Evolutionary conservation across 345 rosid genomes (phyloP).

Genomic region (Kernera saxatilis): DNA sequence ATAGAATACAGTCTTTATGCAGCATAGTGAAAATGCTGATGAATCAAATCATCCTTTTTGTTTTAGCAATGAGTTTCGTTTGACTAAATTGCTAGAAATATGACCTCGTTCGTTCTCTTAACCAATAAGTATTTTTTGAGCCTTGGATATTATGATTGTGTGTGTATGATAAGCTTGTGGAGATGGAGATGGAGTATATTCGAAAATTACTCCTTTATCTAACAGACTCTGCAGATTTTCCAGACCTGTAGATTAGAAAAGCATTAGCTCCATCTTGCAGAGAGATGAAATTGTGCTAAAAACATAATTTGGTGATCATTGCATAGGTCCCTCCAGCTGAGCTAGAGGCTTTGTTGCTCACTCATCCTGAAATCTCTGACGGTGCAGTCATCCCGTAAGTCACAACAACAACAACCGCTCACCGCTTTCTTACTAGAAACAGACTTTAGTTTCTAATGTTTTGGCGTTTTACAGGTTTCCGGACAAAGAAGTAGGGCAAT

Average conservation of each 20-base stretch:
- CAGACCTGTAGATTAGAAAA: not conserved
- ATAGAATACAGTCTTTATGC: not conserved
- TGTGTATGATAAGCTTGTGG: not conserved
- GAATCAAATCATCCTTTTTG: not conserved
- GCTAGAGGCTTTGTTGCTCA: conserved; percentile 70
- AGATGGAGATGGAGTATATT: not conserved
- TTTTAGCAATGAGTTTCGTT: not conserved
- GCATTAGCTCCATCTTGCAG: not conserved
- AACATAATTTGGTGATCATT: conserved; percentile 5
- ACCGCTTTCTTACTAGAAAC: not conserved
- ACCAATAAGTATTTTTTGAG: not conserved
- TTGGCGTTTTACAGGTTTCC: conserved; percentile 52
- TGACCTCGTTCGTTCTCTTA: not conserved
- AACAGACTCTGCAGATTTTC: not conserved
- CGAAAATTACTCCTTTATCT: not conserved
- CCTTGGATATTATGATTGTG: not conserved
- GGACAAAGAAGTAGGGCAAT: conserved; percentile 73
- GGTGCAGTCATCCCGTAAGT: conserved; percentile 87
- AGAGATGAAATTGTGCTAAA: conserved; percentile 1
- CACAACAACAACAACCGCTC: not conserved
- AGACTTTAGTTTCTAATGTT: not conserved
- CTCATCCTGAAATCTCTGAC: conserved; percentile 67
- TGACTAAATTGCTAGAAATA: not conserved
- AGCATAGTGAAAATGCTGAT: not conserved
- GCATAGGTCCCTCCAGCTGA: conserved; percentile 90